Evolutionary conservation across 192 early-diverging fungal species (phyloP).

Genomic region (Entomortierella lignicola): DNA sequence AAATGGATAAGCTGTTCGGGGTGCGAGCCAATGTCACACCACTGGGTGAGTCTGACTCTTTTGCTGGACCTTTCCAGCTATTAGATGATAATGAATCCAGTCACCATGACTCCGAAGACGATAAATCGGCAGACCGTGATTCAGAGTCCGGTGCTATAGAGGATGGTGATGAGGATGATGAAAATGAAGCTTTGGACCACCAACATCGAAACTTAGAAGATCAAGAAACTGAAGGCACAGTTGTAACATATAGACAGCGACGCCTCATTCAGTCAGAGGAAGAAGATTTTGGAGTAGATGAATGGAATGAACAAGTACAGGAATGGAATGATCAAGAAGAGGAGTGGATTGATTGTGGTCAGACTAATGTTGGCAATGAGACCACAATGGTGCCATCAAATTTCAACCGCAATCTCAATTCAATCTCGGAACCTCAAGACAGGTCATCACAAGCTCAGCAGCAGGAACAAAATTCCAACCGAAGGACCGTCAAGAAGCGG

Average conservation of each 20-base stretch:
- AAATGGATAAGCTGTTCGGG: conserved; percentile 32
- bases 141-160: too few species aligned
- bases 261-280: background rate
- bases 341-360: background rate
- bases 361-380: too few species aligned
- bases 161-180: background rate
- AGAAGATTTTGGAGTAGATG: background rate
- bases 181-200: too few species aligned
- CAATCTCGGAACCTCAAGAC: too few species aligned
- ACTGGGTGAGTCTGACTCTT: background rate
- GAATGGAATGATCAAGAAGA: background rate
- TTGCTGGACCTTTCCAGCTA: background rate
- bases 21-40: conserved; percentile 2
- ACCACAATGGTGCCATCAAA: too few species aligned
- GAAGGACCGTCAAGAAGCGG: too few species aligned
- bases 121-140: background rate
- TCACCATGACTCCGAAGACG: background rate
- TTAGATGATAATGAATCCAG: background rate
- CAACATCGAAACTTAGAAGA: too few species aligned
- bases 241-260: background rate
- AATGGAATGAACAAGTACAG: background rate
- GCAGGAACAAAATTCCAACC: too few species aligned
- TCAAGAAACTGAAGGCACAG: background rate
- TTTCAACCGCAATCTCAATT: too few species aligned
- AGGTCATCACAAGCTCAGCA: too few species aligned